Conservation (phyloP, 129 eudicot genomes). For the Pulicaria dysenterica region DNA sequence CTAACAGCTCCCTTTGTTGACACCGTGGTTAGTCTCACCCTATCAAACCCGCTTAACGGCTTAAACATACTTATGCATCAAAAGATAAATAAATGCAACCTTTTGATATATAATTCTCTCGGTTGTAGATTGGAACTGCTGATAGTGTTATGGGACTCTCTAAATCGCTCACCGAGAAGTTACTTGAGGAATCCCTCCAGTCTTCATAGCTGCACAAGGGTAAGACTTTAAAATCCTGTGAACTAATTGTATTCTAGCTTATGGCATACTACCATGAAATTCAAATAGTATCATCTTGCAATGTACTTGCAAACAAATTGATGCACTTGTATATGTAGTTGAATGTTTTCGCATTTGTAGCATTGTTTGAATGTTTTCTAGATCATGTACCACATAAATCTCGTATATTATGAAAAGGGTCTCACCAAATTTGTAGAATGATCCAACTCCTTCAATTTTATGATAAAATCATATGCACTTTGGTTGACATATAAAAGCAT, state of each 20-base stretch:
- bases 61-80: not conserved
- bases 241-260: slow-evolving; percentile 16
- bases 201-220: slow-evolving; percentile 12
- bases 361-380: too few species aligned
- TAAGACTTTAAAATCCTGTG: not conserved
- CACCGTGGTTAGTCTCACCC: slow-evolving; percentile 65
- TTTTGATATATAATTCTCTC: not conserved
- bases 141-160: slow-evolving; percentile 94
- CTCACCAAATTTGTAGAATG: too few species aligned
- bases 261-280: slow-evolving; percentile 19
- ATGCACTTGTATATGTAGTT: slow-evolving; percentile 2
- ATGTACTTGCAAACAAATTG: not conserved
- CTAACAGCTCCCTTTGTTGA: slow-evolving; percentile 75
- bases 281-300: slow-evolving; percentile 15
- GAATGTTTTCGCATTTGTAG: not conserved
- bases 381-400: too few species aligned
- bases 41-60: slow-evolving; percentile 22
- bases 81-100: not conserved
- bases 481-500: too few species aligned
- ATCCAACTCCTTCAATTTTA: too few species aligned
- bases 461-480: too few species aligned
- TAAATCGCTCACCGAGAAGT: slow-evolving; percentile 67
- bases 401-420: too few species aligned
- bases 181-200: slow-evolving; percentile 69
- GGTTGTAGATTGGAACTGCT: slow-evolving; percentile 64